Evolutionary conservation across 768 basidiomycete genomes (phyloP).

Genomic region (Leccinum imitatum): DNA sequence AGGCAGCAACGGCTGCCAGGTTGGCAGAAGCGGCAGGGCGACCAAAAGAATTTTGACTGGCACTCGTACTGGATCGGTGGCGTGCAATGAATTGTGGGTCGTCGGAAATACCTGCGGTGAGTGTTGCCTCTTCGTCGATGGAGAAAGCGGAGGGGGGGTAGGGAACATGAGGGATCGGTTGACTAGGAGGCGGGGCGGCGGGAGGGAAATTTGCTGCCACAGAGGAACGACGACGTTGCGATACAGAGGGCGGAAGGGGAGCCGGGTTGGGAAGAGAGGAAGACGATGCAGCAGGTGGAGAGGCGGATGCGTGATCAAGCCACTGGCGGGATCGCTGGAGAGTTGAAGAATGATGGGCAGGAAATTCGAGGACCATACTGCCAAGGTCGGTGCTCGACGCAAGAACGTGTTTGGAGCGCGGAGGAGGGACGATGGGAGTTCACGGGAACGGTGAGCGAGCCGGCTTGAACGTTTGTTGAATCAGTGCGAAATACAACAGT

Average conservation of each 20-base stretch:
- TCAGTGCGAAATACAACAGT: slow-evolving; percentile 18
- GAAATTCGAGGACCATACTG: slow-evolving; percentile 32
- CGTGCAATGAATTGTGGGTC: slow-evolving; percentile 30
- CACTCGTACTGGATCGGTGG: slow-evolving; percentile 39
- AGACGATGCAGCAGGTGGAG: slow-evolving; percentile 31
- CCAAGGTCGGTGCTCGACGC: slow-evolving; percentile 1
- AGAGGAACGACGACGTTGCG: slow-evolving; percentile 69
- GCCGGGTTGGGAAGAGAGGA: slow-evolving; percentile 33
- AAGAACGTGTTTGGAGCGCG: not conserved
- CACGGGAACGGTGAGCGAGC: slow-evolving; percentile 7
- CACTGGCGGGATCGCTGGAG: slow-evolving; percentile 36
- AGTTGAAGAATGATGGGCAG: slow-evolving; percentile 29
- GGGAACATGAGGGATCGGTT: slow-evolving; percentile 73
- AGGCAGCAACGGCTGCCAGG: slow-evolving; percentile 58
- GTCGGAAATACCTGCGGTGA: slow-evolving; percentile 25
- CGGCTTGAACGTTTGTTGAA: slow-evolving; percentile 11
- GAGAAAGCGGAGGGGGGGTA: slow-evolving; percentile 22
- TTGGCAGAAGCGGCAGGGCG: slow-evolving; percentile 47
- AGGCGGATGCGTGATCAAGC: slow-evolving; percentile 27
- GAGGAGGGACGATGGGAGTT: not conserved
- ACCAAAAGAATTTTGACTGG: slow-evolving; percentile 28
- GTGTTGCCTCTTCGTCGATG: slow-evolving; percentile 22
- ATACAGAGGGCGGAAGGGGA: slow-evolving; percentile 27
- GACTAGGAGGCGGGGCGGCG: slow-evolving; percentile 67
- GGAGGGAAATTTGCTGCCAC: slow-evolving; percentile 64